phyloP scores from a whole-genome alignment of 441 rosid species.

The Erodium texanum region DNA sequence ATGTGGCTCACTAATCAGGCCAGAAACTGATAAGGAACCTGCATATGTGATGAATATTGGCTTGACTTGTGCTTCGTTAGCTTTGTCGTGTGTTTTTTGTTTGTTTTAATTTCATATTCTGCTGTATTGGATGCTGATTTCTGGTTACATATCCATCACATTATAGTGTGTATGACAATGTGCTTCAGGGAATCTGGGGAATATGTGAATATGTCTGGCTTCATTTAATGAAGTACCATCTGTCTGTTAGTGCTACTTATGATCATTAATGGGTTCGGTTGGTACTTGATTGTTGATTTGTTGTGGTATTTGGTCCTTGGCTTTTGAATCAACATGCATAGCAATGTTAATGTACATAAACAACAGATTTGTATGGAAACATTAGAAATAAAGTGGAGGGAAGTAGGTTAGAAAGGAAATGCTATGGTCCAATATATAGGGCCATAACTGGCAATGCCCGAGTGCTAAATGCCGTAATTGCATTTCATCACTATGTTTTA shows the following conservation, averaged over 20 bases:
- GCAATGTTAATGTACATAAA: not conserved
- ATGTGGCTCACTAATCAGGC: no score
- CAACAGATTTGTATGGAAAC: not conserved
- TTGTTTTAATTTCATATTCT: not conserved
- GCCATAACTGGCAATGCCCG: not conserved
- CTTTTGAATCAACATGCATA: not conserved
- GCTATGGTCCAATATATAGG: not conserved
- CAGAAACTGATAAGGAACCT: not conserved
- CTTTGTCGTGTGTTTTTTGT: not conserved
- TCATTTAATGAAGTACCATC: not conserved
- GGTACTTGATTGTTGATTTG: not conserved
- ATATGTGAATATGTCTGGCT: not conserved
- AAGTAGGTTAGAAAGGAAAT: slow-evolving; percentile 5
- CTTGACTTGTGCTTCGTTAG: not conserved
- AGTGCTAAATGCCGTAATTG: not conserved
- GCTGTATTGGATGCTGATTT: not conserved
- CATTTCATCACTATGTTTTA: not conserved
- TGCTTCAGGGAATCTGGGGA: not conserved
- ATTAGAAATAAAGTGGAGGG: not conserved
- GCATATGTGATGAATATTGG: not conserved
- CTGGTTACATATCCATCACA: no score
- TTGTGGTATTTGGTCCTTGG: not conserved
- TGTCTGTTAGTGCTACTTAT: not conserved
- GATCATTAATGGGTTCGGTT: not conserved
- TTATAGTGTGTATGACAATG: no score